Evolutionary conservation across 2,329 filamentous ascomycete species (phyloP).

Genomic region (Talaromyces albobiverticillius): DNA sequence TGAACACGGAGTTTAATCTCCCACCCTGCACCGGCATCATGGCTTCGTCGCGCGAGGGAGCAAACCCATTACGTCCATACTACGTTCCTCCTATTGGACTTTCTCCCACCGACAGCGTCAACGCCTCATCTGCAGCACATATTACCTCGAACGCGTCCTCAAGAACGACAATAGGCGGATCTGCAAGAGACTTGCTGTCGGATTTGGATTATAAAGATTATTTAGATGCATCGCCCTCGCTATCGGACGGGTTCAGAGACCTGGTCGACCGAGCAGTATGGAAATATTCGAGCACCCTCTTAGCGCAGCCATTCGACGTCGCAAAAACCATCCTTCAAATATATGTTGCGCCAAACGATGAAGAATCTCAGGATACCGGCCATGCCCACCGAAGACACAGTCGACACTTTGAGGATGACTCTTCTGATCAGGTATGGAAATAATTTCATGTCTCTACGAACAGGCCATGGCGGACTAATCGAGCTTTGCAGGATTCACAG

Average conservation of each 20-base stretch:
- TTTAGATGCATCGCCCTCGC: conserved; percentile 72
- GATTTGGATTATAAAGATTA: conserved; percentile 93
- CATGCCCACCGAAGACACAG: conserved; percentile 28
- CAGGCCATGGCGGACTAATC: not conserved
- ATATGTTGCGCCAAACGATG: conserved; percentile 48
- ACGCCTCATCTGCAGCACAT: conserved; percentile 34
- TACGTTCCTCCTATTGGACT: conserved; percentile 65
- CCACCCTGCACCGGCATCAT: conserved; percentile 6
- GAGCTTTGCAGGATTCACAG: conserved; percentile 33
- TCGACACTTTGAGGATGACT: conserved; percentile 24
- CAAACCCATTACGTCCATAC: conserved; percentile 60
- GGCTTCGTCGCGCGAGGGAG: conserved; percentile 23
- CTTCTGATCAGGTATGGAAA: conserved; percentile 33
- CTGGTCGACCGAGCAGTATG: conserved; percentile 81
- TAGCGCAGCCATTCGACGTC: conserved; percentile 95
- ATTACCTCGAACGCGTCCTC: conserved; percentile 37
- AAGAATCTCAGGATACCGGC: conserved; percentile 28
- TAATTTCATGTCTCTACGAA: not conserved
- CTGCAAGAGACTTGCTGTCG: conserved; percentile 79
- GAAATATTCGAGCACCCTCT: conserved; percentile 85
- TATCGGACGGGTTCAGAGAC: conserved; percentile 70
- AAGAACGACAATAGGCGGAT: conserved; percentile 52
- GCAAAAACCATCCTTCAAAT: conserved; percentile 91
- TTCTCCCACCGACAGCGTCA: conserved; percentile 41
- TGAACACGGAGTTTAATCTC: conserved; percentile 1